A percentile compares a stretch with the other conserved stretches of the same genome.
Evolutionary conservation across 2,329 filamentous ascomycete genomes (phyloP).

Genomic region (Pseudopithomyces maydicus): DNA sequence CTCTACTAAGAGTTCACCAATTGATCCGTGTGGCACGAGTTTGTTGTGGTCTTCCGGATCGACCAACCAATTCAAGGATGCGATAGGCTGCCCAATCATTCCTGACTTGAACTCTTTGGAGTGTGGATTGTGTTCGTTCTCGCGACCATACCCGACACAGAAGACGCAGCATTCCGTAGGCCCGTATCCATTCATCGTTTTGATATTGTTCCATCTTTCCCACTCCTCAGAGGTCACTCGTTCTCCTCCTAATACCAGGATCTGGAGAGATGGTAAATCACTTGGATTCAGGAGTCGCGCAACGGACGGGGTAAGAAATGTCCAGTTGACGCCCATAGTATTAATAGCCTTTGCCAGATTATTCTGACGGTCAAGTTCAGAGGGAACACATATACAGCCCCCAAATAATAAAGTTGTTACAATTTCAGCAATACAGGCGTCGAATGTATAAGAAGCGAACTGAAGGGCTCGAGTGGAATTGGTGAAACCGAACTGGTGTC

Average conservation of each 20-base stretch:
- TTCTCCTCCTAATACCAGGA: slow-evolving; percentile 14
- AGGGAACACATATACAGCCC: slow-evolving; percentile 66
- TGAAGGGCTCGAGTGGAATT: slow-evolving; percentile 50
- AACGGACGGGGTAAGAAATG: slow-evolving; percentile 13
- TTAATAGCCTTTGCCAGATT: slow-evolving; percentile 58
- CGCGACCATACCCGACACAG: neutral
- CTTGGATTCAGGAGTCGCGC: slow-evolving; percentile 7
- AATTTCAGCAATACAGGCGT: slow-evolving; percentile 60
- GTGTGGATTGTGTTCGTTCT: no score
- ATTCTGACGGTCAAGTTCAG: slow-evolving; percentile 55
- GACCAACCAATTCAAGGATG: neutral
- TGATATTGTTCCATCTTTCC: slow-evolving; percentile 13
- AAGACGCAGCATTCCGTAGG: neutral
- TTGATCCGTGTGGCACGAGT: neutral
- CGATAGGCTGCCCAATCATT: neutral
- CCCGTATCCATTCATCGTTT: slow-evolving; percentile 4
- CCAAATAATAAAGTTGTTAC: slow-evolving; percentile 61
- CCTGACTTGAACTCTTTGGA: neutral
- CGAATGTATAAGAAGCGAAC: slow-evolving; percentile 62
- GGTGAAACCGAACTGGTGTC: slow-evolving; percentile 23
- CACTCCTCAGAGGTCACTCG: neutral
- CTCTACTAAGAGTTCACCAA: slow-evolving; percentile 47
- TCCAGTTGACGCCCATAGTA: slow-evolving; percentile 2
- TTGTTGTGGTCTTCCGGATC: neutral
- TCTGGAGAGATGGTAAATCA: slow-evolving; percentile 7